Base-by-base conservation (phyloP, 768 basidiomycete genomes). In the Erythrobasidium yunnanense region DNA sequence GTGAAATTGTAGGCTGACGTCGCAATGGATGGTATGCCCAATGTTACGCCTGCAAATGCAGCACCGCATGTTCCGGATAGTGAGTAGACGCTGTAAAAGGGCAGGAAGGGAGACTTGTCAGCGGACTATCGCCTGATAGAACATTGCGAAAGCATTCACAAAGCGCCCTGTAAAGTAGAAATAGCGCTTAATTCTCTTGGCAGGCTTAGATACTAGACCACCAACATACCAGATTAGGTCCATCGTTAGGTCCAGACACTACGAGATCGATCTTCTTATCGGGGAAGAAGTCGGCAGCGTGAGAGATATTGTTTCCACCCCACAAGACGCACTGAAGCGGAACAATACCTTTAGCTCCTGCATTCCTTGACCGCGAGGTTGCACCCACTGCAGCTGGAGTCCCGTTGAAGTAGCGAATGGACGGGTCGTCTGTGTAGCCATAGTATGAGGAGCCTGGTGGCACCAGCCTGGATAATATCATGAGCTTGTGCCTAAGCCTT, bases 241-340 rank as follows among this genome's bases (percentile, higher is more conserved):
- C 66, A 13, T 55, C 56, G 54, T 66, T 66, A 17, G 56, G 42
- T 27, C 66, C 66, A 47, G 55, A n/a, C 2, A 66, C 66, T 5
- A 66, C 54, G 17, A 66, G 66, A 23, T 66, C 66, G 11, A 46
- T 20, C 66, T 66, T 55, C 17, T 33, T 25, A 27, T 51, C 47
- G 29, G 22, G n/a, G 20, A 33, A 63, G 49, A 47, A 63, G 49
- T 22, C 25, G 27, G n/a, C 32, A 32, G 45, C 38, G 7, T 49
- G 33, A 27, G 30, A n/a, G 17, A 60, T 20, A 25, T 60, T 42
- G 4, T 4, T n/a, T n/a, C n/a, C n/a, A n/a, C n/a, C n/a, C n/a
- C n/a, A n/a, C n/a, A n/a, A n/a, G n/a, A n/a, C n/a, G n/a, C n/a
- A n/a, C n/a, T n/a, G n/a, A n/a, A n/a, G n/a, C n/a, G n/a, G n/a